phyloP scores from a whole-genome alignment of 2,329 filamentous ascomycete species.

The Colletotrichum spinosum region DNA sequence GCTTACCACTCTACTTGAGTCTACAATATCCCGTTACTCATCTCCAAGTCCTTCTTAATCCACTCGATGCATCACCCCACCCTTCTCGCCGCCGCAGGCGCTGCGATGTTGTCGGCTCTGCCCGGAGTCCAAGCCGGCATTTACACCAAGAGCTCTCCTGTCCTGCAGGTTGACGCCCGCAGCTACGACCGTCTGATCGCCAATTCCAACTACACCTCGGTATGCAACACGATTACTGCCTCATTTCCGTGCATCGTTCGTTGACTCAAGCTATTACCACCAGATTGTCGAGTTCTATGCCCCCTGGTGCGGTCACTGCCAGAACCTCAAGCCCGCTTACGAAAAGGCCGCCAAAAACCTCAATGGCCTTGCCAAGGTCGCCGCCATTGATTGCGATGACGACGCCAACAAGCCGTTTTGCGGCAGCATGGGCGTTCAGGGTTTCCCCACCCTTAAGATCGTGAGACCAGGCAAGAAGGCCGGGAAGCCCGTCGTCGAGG shows the following conservation, averaged over 20 bases:
- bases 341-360: conserved; percentile 93
- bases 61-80: conserved; percentile 64
- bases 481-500: conserved; percentile 82
- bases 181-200: conserved; percentile 86
- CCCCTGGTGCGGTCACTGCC: conserved; percentile 97
- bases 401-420: conserved; percentile 92
- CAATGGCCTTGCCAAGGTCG: conserved; percentile 92
- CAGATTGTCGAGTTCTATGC: conserved; percentile 89
- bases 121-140: conserved; percentile 76
- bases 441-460: conserved; percentile 96
- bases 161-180: conserved; percentile 83
- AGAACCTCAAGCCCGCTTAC: conserved; percentile 94
- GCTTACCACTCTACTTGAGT: too few relatives aligned
- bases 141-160: conserved; percentile 88
- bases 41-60: conserved; percentile 2
- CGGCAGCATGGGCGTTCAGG: conserved; percentile 85
- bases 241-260: neutral
- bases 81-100: conserved; percentile 65
- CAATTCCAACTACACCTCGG: conserved; percentile 91
- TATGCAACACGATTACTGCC: conserved; percentile 51
- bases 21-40: too few relatives aligned
- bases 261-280: conserved; percentile 2
- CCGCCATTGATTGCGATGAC: conserved; percentile 94
- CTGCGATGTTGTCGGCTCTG: conserved; percentile 73
- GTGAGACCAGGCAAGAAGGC: conserved; percentile 86